Base-by-base conservation (phyloP, 1,139 yeast genomes). In the Pichia sp. region DNA sequence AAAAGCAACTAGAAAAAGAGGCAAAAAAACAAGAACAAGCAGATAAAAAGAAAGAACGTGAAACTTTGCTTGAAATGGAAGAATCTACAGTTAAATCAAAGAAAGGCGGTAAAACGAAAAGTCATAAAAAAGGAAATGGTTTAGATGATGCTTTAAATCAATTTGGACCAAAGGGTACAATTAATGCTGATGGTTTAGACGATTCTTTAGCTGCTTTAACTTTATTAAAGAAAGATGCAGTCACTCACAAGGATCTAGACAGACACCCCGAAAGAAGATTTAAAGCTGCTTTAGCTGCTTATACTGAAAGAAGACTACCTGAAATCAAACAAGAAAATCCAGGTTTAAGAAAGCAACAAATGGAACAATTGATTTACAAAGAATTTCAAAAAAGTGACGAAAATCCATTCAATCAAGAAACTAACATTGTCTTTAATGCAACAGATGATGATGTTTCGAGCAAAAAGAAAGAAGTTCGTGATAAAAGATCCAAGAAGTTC, bases 191-290 rank as follows among this genome's bases (percentile, higher is more conserved):
- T 54, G 92, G 92, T 62, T 73, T 86, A 46, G 95, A 86, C 56
- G 78, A 78, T 59, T 94, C 94, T 1, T 71, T 86, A 58, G 88
- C 85, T 48, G 95, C 95, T 3, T 73, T 86, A 64, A 75, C 86
- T 5, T 72, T 86, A 63, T 77, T 85, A 29, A 68, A 73, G 43
- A 74, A 70, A 50, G 78, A 73, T 45, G 84, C 81, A 45, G 75
- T 79, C 40, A 66, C 69, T 39, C 71, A 74, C 55, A 84, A 81
- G 61, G 87, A 81, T 50, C 71, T 86, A 49, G 96, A 86, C 56
- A 81, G 88, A 65, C 96, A 86, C 59, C 95, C 96, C 8, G 96
- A 86, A 70, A 77, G 95, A 67, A 77, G 96, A 64, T 86, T 83
- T 66, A 87, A 86, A 71, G 89, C 94, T 25, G 95, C 95, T 0